Evolutionary conservation across 768 basidiomycete species (phyloP).

Genomic region (Suillus discolor): DNA sequence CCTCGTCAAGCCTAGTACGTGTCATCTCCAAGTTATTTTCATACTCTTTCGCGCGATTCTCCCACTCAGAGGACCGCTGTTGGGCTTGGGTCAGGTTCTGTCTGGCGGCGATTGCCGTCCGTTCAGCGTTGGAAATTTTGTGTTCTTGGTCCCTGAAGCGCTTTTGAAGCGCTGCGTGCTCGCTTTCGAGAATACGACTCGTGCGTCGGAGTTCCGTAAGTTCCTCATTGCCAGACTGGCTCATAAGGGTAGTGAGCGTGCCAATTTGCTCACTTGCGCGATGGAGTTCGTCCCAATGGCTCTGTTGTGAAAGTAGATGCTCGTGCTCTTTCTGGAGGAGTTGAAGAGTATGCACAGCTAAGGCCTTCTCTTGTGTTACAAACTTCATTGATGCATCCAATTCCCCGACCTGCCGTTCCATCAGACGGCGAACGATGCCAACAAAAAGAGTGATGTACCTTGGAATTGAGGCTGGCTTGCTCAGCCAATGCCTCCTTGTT

Average conservation of each 20-base stretch:
- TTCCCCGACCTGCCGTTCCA: constrained; percentile 51
- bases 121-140: constrained; percentile 62
- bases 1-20: constrained; percentile 63
- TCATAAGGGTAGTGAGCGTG: constrained; percentile 58
- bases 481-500: constrained; percentile 58
- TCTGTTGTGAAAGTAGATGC: constrained; percentile 59
- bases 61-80: constrained; percentile 82
- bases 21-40: constrained; percentile 64
- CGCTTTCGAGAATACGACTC: constrained; percentile 60
- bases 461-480: constrained; percentile 56
- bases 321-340: constrained; percentile 64
- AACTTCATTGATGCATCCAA: constrained; percentile 61
- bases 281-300: constrained; percentile 78
- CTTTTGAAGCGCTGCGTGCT: constrained; percentile 67
- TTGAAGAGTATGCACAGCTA: constrained; percentile 49
- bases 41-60: constrained; percentile 71
- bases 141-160: constrained; percentile 73
- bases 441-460: constrained; percentile 45
- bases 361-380: constrained; percentile 64
- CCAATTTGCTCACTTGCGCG: constrained; percentile 76
- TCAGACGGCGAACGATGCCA: constrained; percentile 3
- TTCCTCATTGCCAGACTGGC: constrained; percentile 70
- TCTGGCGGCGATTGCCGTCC: constrained; percentile 54
- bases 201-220: constrained; percentile 66
- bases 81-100: constrained; percentile 73